A percentile compares a stretch with the other conserved stretches of the same genome.
Conservation (phyloP, 148 eudicot genomes). For the Cornus kousa region DNA sequence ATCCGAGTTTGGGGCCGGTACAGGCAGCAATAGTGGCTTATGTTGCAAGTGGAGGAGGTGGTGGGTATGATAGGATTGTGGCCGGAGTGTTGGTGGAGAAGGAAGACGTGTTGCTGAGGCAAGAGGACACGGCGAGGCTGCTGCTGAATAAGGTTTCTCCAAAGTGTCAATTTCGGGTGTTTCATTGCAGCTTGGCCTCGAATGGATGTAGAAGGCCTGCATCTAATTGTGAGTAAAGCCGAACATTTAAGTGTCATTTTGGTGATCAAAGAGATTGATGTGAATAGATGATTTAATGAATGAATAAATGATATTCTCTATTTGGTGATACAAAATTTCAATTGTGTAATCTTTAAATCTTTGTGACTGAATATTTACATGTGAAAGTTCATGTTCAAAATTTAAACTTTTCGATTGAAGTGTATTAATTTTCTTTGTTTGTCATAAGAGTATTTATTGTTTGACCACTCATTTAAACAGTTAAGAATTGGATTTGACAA, state of each 20-base stretch:
- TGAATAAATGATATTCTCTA: not conserved
- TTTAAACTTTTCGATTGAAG: not conserved
- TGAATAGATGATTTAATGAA: conserved; percentile 1
- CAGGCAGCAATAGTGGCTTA: conserved; percentile 81
- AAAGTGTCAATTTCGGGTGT: conserved; percentile 55
- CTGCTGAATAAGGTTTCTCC: conserved; percentile 53
- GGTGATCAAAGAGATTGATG: not conserved
- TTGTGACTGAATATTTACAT: too few relatives aligned
- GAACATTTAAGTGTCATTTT: not conserved
- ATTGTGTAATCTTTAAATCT: not conserved
- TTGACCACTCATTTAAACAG: too few relatives aligned
- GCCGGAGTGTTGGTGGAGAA: conserved; percentile 74
- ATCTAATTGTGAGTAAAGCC: not conserved
- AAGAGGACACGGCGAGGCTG: conserved; percentile 71
- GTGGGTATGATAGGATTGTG: conserved; percentile 48
- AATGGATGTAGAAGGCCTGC: not conserved
- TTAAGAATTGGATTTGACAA: too few relatives aligned
- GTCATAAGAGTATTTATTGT: not conserved
- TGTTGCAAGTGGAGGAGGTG: conserved; percentile 44
- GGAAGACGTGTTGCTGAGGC: conserved; percentile 57
- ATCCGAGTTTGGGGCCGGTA: conserved; percentile 82
- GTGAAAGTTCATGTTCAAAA: too few relatives aligned
- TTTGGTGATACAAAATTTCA: not conserved
- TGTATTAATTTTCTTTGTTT: too few relatives aligned
- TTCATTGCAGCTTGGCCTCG: conserved; percentile 35